Evolutionary conservation across 2,329 filamentous ascomycete species (phyloP), one percentile per base, ranked within the genome.

Genomic region (Parastagonospora avenae): DNA sequence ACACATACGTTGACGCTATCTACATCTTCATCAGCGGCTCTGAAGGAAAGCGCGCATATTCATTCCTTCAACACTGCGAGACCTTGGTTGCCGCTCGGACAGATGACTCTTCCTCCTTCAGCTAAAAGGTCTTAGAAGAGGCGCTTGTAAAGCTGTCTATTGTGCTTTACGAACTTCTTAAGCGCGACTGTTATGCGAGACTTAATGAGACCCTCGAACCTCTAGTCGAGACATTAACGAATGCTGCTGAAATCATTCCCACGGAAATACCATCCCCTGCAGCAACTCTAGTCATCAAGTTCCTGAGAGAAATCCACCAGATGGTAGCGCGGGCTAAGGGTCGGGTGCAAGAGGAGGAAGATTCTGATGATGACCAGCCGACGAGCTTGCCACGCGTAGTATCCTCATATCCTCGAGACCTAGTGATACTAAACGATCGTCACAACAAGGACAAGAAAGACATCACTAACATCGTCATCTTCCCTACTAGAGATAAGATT

Each of bases 11-110:
- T 5, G 67, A 68, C 10, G 47, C 42, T 7, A 37, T 76, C 4
- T 74, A 74, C 52, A 73, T 67, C 8, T 73, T 70, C 51, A 62
- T 76, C 24, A 57, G 64, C 40, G 71, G 72, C 7, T 58, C 54
- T 10, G 63, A 67, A 39, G 70, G 71, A 8, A 60, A 50, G 2
- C 55, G 64, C 31, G 72, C 62, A 7, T 45, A 74, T 32, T 48
- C 60, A 8, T 73, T 74, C 54, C 68, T 75, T 14, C 53, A 63
- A 10, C 56, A 61, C 16, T 60, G 54, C 39, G 52, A 65, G 27
- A 42, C 47, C n/a, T 10, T 68, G 0, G 14, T 36, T 1, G 46
- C 42, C 8, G 16, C 33, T 10, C 35, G 37, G 10, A 28, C 31
- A 1, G 37, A 55, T 8, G 5, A 4, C 2, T 8, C 10, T 8